These are phyloP conservation scores for Vanderwaltozyma yarrowii DNA, from an alignment of 805 yeast species.

Conservation along the genomic window DNA sequence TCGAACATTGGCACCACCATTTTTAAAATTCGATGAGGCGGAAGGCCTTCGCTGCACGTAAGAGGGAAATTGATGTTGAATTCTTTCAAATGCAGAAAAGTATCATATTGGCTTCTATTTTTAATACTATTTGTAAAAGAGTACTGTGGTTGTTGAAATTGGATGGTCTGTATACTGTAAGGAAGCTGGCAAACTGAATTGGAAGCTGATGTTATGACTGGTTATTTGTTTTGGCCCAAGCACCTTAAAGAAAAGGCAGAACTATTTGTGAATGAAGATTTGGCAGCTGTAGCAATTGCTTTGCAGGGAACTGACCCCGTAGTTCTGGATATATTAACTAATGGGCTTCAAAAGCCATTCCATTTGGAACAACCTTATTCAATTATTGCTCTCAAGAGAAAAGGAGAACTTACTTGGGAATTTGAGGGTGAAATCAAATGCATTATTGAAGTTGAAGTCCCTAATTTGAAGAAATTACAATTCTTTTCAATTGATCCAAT, in stretches of 20 bases:
- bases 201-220: slow-evolving; percentile 1
- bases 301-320: slow-evolving; percentile 15
- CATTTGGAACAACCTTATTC: slow-evolving; percentile 10
- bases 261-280: not conserved
- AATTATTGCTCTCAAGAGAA: slow-evolving; percentile 4
- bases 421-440: slow-evolving; percentile 9
- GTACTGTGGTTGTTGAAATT: too few species aligned
- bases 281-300: slow-evolving; percentile 10
- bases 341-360: not conserved
- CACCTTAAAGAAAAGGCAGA: slow-evolving; percentile 4
- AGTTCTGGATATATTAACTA: slow-evolving; percentile 12
- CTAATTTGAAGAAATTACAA: slow-evolving; percentile 60
- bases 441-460: slow-evolving; percentile 58
- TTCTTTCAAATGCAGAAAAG: too few species aligned
- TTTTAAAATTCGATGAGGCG: too few species aligned
- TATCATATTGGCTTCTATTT: too few species aligned
- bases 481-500: slow-evolving; percentile 72
- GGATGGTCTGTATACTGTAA: too few species aligned
- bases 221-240: slow-evolving; percentile 21
- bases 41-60: too few species aligned
- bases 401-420: slow-evolving; percentile 2
- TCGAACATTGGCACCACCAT: too few species aligned
- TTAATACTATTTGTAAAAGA: too few species aligned
- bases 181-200: not conserved
- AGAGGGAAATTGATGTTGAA: too few species aligned